Base-by-base conservation (phyloP, 2,329 filamentous ascomycete genomes). In the Penicillium sp. region DNA sequence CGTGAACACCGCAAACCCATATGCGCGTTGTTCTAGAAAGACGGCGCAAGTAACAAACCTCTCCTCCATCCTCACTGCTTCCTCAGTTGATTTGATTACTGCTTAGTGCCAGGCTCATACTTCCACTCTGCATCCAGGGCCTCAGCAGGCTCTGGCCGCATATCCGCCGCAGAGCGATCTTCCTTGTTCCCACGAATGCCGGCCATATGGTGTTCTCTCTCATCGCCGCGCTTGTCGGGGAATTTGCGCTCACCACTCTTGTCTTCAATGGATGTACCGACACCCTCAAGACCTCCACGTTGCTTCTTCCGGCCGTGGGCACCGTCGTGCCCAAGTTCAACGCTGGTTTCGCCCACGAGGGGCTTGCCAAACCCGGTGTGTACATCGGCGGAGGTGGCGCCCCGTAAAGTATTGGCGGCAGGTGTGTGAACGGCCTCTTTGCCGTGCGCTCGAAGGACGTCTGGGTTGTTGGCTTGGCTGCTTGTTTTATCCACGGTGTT, bases 311-410 rank as follows among this genome's bases (percentile, higher is more conserved):
- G 72, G 13, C 74, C 73, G 47, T 76, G 71, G 54, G 77, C 68
- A 6, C 81, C 81, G 40, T 84, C 81, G 60, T 85, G 82, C 8
- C 68, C 73, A 10, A 83, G 60, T 72, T 87, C 84, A 2, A 65
- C 70, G 58, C 75, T 80, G 19, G 80, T 82, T 75, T 85, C 78
- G 24, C 82, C 84, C 53, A 77, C 74, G 10, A 78, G 74, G 1
- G 85, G 85, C 58, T 85, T 80, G 1, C 85, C 85, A 1, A 86
- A 69, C 0, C 85, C 84, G 0, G 75, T 79, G 75, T 87, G 77
- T 8, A 88, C 83, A 55, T 85, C 81, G 13, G 70, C 75, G 0
- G 84, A 86, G 2, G 83, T 85, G 3, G 84, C 80, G 30, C 85
- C 85, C 35, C 68, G 75, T 15, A 86, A 71, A 0, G 84, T 84